These are phyloP conservation scores for Pseudevernia furfuracea DNA, from an alignment of 495 filamentous ascomycete genomes.

Conservation along the genomic window DNA sequence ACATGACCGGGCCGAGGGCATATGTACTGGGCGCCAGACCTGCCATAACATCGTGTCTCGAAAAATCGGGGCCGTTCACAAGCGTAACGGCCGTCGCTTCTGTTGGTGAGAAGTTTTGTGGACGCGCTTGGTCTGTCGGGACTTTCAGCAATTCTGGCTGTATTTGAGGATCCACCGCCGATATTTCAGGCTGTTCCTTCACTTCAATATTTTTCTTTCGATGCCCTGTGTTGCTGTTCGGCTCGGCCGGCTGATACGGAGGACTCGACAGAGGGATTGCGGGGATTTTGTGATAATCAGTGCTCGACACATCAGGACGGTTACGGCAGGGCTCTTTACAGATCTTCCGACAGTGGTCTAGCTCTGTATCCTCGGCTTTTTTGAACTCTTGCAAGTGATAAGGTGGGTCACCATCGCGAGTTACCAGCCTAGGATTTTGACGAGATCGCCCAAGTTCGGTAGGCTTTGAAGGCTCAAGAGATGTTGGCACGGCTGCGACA, in stretches of 20 bases:
- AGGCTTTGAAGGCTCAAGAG: conserved; percentile 9
- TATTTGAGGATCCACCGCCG: background rate
- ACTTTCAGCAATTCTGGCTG: background rate
- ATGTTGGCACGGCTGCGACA: conserved; percentile 11
- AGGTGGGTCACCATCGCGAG: conserved; percentile 7
- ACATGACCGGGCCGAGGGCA: background rate
- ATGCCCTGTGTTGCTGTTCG: background rate
- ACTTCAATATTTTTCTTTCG: background rate
- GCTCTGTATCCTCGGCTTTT: conserved; percentile 10
- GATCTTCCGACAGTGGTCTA: conserved; percentile 11
- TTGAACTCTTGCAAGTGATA: conserved; percentile 14
- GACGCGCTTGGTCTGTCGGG: background rate
- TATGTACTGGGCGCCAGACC: background rate
- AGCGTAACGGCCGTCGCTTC: conserved; percentile 2
- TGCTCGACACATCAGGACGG: background rate
- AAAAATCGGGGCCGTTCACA: conserved; percentile 7
- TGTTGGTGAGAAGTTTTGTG: background rate
- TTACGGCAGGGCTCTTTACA: background rate
- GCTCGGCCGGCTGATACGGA: background rate
- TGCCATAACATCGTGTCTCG: background rate
- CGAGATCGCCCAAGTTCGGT: background rate
- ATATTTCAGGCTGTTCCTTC: background rate
- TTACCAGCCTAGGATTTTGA: background rate
- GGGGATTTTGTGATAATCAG: background rate
- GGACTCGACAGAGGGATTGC: background rate